Evolutionary conservation across 345 rosid genomes (phyloP), one percentile per base, ranked within the genome.

Genomic region (Cardamine occulta): DNA sequence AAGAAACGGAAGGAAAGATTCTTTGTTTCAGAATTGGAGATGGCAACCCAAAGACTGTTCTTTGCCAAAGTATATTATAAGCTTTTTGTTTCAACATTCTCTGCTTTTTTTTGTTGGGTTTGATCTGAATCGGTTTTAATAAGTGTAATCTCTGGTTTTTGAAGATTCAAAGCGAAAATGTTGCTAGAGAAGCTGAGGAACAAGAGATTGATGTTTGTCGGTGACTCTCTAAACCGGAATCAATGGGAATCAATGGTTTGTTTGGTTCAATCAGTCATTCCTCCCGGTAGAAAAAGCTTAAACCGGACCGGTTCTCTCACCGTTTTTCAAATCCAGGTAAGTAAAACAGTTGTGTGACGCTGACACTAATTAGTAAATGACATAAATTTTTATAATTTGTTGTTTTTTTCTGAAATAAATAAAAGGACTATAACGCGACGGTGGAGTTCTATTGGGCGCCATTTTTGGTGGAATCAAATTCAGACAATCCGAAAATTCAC

Each of bases 211-310:
- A 90, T 95, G 99, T 95, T 90, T 73, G 93, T 95, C 49, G 99
- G 99, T 68, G 99, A 96, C 80, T 96, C 99, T 8, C 49, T 96
- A 68, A 96, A 96, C 76, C 81, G 99, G 56, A 96, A 96, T 55
- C 99, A 95, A 59, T 95, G 99, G 99, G 99, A 93, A 81, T 95
- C 99, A 52, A 87, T 96, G 99, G 63, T 93, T 76, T 96, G 99
- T 78, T 79, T 96, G 85, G 91, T 83, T 82, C 94, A 96, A 81
- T 91, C 99, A 29, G 91, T 72, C 34, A n/a, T 82, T 77, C 89
- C 96, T 42, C 73, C 79, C 15, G 87, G 89, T 35, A 81, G 81
- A 56, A 95, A 95, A 60, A 88, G 86, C 85, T 79, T 87, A 82
- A 86, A 76, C 85, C 86, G 72, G 68, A 55, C 83, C 45, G 91